These are phyloP conservation scores for Plasmodium chabaudi DNA, from an alignment of 169 alveolate species.

Conservation along the genomic window DNA sequence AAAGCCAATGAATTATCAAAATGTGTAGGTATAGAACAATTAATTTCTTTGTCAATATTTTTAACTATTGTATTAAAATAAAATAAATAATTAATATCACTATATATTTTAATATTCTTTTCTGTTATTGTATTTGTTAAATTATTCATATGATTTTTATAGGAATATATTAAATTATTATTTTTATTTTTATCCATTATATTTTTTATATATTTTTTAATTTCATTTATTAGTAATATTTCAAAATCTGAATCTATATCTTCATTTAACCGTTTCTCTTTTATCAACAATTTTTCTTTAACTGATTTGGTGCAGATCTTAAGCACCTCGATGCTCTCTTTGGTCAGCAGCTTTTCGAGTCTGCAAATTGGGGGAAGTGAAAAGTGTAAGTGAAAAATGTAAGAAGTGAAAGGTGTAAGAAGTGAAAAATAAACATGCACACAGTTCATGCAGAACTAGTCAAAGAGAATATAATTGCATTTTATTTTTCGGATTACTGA, in stretches of 20 bases:
- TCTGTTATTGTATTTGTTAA: constrained; percentile 10
- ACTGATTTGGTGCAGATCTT: constrained; percentile 21
- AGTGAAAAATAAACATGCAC: not conserved
- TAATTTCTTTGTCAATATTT: constrained; percentile 40
- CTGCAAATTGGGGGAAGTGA: not conserved
- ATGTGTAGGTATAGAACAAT: constrained; percentile 42
- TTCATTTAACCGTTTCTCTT: constrained; percentile 40
- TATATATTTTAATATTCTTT: constrained; percentile 18
- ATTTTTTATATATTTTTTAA: constrained; percentile 37
- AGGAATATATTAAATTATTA: constrained; percentile 22
- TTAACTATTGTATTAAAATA: constrained; percentile 32
- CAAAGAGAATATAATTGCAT: no score
- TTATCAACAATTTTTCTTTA: constrained; percentile 40
- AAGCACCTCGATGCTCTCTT: constrained; percentile 30
- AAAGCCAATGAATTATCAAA: constrained; percentile 65
- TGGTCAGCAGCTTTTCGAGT: not conserved
- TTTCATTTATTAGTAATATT: constrained; percentile 12
- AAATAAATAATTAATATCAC: constrained; percentile 30
- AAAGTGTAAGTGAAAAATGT: not conserved
- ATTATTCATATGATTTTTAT: constrained; percentile 33
- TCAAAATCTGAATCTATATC: constrained; percentile 49
- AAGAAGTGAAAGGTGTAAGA: not conserved
- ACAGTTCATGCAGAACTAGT: not conserved
- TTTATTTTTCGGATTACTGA: not conserved
- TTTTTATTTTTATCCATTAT: constrained; percentile 25